Evolutionary conservation across 192 early-diverging fungal genomes (phyloP), one percentile per base, ranked within the genome.

Genomic region (Podila epigama): DNA sequence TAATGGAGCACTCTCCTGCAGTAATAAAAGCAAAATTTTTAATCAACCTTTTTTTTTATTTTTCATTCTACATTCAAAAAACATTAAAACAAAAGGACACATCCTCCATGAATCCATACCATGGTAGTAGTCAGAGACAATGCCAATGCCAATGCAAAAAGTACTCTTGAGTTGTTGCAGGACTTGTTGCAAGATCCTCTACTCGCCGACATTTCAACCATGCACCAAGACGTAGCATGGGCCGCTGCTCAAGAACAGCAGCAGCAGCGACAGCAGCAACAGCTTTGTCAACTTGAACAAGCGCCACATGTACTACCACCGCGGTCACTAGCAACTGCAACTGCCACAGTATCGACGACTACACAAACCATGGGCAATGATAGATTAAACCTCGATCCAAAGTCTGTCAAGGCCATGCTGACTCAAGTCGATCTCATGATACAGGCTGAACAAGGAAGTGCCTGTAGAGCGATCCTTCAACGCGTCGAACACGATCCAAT

Each of bases 81-180:
- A n/a, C n/a, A n/a, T n/a, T n/a, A n/a, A n/a, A n/a, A 22, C 44
- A 48, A 0, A 18, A 13, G 44, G 44, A 16, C 44, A 16, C n/a
- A 48, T 44, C 44, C 42, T 15, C 44, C 20, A 5, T 18, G 20
- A 48, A 48, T 48, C 44, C n/a, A 18, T 5, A 48, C 44, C n/a
- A n/a, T n/a, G n/a, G 25, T 48, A 22, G 44, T 48, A 48, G 44
- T 22, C 44, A 48, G 25, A 8, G 44, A 48, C 44, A 22, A 48
- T 10, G 25, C 6, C 20, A 20, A 18, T 11, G 20, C n/a, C 44
- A 93, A n/a, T n/a, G 41, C 95, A 96, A 75, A 94, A 97, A 79
- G 86, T 88, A 16, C 95, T 96, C n/a, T n/a, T n/a, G n/a, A 89
- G 95, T 95, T n/a, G 95, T 96, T 77, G 89, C 92, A 81, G 81